Evolutionary conservation across 495 filamentous ascomycete genomes (phyloP), one percentile per base, ranked within the genome.

Genomic region (Aspergillus conjunctus): DNA sequence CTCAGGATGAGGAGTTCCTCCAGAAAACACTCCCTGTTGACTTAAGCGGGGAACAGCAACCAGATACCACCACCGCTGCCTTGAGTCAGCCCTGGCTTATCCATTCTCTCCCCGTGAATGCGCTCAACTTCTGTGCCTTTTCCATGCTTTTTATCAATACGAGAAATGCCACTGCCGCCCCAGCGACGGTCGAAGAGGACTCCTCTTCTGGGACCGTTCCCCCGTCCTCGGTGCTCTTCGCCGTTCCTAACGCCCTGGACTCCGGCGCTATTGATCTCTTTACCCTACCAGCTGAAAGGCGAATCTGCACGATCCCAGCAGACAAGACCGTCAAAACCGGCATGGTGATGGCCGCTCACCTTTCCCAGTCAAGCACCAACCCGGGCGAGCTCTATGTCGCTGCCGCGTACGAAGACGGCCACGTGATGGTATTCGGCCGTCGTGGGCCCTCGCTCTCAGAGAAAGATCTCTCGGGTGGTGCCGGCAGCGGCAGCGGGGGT

Each of bases 71-170:
- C 14, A 21, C 44, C 6, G 44, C 44, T 11, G 53, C 61, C 50
- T 48, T 66, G 54, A 79, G 77, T 21, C 83, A 90, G 68, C 94
- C 94, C 15, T 96, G 92, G 92, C 74, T 98, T 5, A 74, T 97
- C 34, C 85, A 95, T 78, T 83, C 90, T 33, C 72, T 98, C 6
- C 77, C 88, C 31, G 91, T 98, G 43, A 97, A 97, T 70, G 91
- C 94, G 15, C 82, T 98, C 71, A 98, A 97, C 72, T 98, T 98
- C 69, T 98, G 94, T 65, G 85, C 91, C 1, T 98, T 98, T 70
- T 84, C 89, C 4, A 83, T 85, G 64, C 56, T 67, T 3, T 70
- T 65, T 15, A 32, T 77, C 12, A 39, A 71, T 31, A 17, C n/a
- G 3, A 9, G 32, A 14, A 8, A 20, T 10, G 30, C n/a, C 7